Evolutionary conservation across 73 alveolate genomes (phyloP).

Genomic region (Uronychia binucleata): DNA sequence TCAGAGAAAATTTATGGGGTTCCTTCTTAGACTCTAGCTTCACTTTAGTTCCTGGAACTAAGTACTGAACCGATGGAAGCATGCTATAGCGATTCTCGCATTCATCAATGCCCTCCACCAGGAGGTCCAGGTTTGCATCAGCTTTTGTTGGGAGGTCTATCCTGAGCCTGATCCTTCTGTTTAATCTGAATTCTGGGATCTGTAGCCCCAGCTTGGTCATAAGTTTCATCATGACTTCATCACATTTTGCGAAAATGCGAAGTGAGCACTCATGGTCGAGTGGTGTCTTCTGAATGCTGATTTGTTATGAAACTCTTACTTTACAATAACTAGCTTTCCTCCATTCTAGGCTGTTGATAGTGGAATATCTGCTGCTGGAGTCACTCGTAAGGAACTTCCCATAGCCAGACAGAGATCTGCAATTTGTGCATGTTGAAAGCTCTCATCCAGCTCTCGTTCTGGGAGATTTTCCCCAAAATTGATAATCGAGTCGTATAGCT

Average conservation of each 20-base stretch:
- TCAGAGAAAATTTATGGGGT: constrained; percentile 22
- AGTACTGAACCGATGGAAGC: constrained; percentile 34
- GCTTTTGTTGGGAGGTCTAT: constrained; percentile 1
- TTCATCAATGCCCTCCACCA: constrained; percentile 47
- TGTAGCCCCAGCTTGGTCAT: constrained; percentile 63
- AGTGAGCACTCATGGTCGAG: constrained; percentile 67
- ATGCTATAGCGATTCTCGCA: constrained; percentile 37
- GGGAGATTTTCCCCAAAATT: constrained; percentile 82
- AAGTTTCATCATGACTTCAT: constrained; percentile 71
- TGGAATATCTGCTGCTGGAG: constrained; percentile 96
- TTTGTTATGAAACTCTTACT: neutral
- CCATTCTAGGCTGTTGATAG: constrained; percentile 59
- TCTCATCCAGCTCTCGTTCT: constrained; percentile 65
- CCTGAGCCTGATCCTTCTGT: constrained; percentile 21
- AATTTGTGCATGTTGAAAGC: neutral
- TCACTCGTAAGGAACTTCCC: constrained; percentile 96
- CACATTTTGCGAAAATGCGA: constrained; percentile 72
- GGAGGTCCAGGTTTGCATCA: constrained; percentile 13
- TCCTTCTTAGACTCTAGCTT: constrained; percentile 35
- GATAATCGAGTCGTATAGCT: constrained; percentile 71
- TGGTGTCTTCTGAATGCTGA: constrained; percentile 71
- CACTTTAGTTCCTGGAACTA: constrained; percentile 1
- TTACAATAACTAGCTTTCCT: constrained; percentile 82
- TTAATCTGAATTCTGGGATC: constrained; percentile 74
- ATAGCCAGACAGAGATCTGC: constrained; percentile 90